Evolutionary conservation across 768 basidiomycete species (phyloP).

Genomic region (Porphyrellus cyaneotinctus): DNA sequence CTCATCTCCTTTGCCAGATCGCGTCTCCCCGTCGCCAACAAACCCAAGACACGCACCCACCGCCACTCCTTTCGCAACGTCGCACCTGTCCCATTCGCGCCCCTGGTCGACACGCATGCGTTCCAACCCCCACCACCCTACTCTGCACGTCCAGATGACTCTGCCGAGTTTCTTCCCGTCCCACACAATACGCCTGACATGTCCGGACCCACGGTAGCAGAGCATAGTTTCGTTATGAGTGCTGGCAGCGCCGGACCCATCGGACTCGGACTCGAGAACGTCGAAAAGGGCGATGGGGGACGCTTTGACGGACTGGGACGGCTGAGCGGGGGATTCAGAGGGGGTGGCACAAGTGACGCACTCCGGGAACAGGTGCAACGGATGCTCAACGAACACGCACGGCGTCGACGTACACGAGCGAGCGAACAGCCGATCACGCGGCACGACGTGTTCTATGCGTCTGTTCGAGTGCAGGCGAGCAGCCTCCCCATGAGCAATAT

Average conservation of each 20-base stretch:
- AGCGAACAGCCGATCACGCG: slow-evolving; percentile 18
- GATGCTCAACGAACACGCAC: slow-evolving; percentile 18
- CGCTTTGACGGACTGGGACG: slow-evolving; percentile 28
- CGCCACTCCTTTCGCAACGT: slow-evolving; percentile 12
- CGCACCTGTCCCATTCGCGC: slow-evolving; percentile 25
- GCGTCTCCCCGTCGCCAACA: slow-evolving; percentile 20
- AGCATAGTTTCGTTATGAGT: neutral
- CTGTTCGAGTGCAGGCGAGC: slow-evolving; percentile 5
- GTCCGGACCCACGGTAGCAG: neutral
- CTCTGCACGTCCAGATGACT: slow-evolving; percentile 9
- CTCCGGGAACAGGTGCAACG: slow-evolving; percentile 19
- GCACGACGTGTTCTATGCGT: slow-evolving; percentile 29
- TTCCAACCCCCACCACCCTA: slow-evolving; percentile 28
- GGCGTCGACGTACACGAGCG: slow-evolving; percentile 17
- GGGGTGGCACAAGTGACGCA: slow-evolving; percentile 4
- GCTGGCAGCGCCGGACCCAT: slow-evolving; percentile 4
- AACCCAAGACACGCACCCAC: slow-evolving; percentile 10
- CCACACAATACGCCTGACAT: slow-evolving; percentile 29
- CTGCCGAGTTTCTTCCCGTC: slow-evolving; percentile 13
- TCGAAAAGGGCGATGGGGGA: slow-evolving; percentile 23
- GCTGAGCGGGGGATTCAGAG: slow-evolving; percentile 27
- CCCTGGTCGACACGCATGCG: slow-evolving; percentile 23
- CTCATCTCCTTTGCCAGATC: slow-evolving; percentile 21
- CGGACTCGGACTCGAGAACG: slow-evolving; percentile 27
- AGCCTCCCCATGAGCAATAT: neutral